These are phyloP conservation scores for Trichoderma citrinoviride DNA, from an alignment of 2,329 filamentous ascomycete species.

Conservation along the genomic window DNA sequence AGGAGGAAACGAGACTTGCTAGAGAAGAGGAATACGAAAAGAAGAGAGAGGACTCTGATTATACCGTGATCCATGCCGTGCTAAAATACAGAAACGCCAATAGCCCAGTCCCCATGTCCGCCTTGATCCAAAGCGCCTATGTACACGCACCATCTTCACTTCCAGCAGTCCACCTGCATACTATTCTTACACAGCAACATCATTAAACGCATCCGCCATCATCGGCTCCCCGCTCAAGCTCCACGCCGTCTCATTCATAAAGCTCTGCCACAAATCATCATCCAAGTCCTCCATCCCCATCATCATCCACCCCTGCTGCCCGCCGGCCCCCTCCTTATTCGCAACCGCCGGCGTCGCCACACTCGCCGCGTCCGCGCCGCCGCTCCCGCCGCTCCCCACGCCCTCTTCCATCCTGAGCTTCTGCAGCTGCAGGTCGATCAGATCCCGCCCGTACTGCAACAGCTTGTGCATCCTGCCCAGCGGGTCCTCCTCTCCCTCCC, in stretches of 20 bases:
- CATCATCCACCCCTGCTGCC: slow-evolving; percentile 24
- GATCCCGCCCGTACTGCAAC: slow-evolving; percentile 32
- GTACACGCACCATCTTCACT: not conserved
- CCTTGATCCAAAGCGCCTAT: not conserved
- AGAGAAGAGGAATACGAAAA: not conserved
- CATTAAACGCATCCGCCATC: slow-evolving; percentile 24
- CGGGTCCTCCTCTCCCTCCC: slow-evolving; percentile 33
- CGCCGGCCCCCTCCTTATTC: slow-evolving; percentile 24
- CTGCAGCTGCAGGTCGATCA: slow-evolving; percentile 31
- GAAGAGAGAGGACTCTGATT: not conserved
- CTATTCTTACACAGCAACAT: not conserved
- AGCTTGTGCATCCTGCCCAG: slow-evolving; percentile 35
- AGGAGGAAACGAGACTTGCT: not conserved
- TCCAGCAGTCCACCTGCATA: not conserved
- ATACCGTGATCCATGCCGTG: not conserved
- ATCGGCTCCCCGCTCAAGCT: slow-evolving; percentile 31
- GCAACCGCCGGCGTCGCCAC: not conserved
- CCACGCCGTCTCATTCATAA: slow-evolving; percentile 30
- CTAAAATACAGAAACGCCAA: not conserved
- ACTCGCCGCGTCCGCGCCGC: not conserved
- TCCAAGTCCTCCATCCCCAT: slow-evolving; percentile 29
- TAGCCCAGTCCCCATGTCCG: not conserved
- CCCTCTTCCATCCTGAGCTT: slow-evolving; percentile 26
- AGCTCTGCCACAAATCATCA: slow-evolving; percentile 30
- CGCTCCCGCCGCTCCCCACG: not conserved